Evolutionary conservation across 179 eudicot species (phyloP).

Genomic region (Amaranthus tricolor): DNA sequence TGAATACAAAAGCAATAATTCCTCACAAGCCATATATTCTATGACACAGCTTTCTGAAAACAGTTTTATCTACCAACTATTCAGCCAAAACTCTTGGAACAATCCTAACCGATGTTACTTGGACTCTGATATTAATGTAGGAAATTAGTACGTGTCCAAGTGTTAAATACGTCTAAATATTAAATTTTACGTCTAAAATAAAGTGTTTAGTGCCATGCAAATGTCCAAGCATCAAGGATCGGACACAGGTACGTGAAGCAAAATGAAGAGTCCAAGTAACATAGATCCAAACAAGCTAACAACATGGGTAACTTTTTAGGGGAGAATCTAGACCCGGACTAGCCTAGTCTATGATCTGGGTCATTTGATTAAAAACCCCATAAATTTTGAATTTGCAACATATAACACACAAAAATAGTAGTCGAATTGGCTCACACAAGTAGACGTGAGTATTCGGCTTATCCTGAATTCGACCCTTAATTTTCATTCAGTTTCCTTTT

Average conservation of each 20-base stretch:
- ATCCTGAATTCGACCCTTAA: too few species aligned
- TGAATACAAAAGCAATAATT: slow-evolving; percentile 25
- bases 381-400: too few species aligned
- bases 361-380: not conserved
- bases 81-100: slow-evolving; percentile 1
- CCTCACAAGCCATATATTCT: slow-evolving; percentile 16
- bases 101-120: not conserved
- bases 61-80: slow-evolving; percentile 12
- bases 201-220: too few species aligned
- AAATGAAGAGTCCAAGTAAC: not conserved
- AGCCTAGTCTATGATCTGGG: not conserved
- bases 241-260: too few species aligned
- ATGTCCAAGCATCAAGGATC: too few species aligned
- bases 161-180: too few species aligned
- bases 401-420: not conserved
- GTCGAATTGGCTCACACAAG: not conserved
- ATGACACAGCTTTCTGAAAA: slow-evolving; percentile 25
- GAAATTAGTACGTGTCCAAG: too few species aligned
- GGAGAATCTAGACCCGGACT: too few species aligned
- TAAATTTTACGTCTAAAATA: too few species aligned
- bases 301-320: not conserved
- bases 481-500: not conserved
- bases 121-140: too few species aligned
- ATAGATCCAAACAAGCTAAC: not conserved
- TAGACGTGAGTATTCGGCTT: too few species aligned